Evolutionary conservation across 2,329 filamentous ascomycete genomes (phyloP).

Genomic region (Chalaropsis ovoidea): DNA sequence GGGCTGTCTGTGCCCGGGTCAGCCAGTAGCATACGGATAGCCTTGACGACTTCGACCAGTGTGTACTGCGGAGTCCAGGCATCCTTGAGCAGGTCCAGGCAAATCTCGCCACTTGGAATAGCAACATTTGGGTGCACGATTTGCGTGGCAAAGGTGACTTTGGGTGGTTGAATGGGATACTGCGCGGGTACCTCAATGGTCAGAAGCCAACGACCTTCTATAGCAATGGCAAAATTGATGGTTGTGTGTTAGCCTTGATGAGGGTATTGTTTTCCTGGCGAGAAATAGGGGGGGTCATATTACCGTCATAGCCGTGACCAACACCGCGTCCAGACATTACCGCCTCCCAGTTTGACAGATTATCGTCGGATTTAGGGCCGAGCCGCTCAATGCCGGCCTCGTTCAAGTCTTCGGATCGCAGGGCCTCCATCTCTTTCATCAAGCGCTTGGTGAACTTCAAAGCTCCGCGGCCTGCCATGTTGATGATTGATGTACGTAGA

Average conservation of each 20-base stretch:
- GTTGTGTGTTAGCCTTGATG: not conserved
- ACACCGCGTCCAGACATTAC: slow-evolving; percentile 50
- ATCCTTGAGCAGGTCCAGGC: slow-evolving; percentile 71
- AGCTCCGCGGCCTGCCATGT: slow-evolving; percentile 39
- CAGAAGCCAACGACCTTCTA: slow-evolving; percentile 72
- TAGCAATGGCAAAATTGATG: not conserved
- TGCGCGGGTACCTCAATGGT: slow-evolving; percentile 61
- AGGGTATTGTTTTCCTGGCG: not conserved
- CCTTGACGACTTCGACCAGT: slow-evolving; percentile 62
- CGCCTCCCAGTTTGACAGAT: slow-evolving; percentile 49
- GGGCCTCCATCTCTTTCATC: slow-evolving; percentile 47
- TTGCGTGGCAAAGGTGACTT: slow-evolving; percentile 69
- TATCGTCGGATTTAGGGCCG: slow-evolving; percentile 44
- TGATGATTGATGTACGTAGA: slow-evolving; percentile 24
- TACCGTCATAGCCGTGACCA: slow-evolving; percentile 48
- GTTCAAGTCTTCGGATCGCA: slow-evolving; percentile 32
- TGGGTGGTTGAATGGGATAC: slow-evolving; percentile 72
- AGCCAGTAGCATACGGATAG: slow-evolving; percentile 57
- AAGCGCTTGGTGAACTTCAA: slow-evolving; percentile 44
- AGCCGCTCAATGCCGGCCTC: slow-evolving; percentile 49
- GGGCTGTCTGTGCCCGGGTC: slow-evolving; percentile 64
- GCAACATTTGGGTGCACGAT: slow-evolving; percentile 75
- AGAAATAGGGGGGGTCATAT: slow-evolving; percentile 26
- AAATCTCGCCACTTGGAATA: slow-evolving; percentile 73
- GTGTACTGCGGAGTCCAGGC: slow-evolving; percentile 82